Conservation (phyloP, 805 yeast genomes). For the Metschnikowia dekortorum region DNA sequence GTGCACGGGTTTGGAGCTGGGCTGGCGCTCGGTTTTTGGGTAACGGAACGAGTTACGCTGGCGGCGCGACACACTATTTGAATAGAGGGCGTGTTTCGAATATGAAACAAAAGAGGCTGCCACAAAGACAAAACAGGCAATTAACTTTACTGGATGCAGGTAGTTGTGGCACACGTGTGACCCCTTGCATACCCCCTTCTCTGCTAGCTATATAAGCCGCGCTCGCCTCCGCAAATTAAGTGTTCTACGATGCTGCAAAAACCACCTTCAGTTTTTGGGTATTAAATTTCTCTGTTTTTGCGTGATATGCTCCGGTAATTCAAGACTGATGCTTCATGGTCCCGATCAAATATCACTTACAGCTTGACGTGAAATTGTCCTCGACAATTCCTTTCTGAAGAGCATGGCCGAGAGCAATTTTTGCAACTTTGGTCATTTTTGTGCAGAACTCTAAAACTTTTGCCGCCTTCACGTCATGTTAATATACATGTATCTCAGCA, state of each 20-base stretch:
- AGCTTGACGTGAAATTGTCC: no score
- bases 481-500: no score
- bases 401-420: no score
- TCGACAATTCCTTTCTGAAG: no score
- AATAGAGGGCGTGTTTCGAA: not conserved
- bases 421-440: no score
- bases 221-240: not conserved
- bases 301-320: no score
- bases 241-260: not conserved
- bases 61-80: not conserved
- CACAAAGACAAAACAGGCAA: not conserved
- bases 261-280: not conserved
- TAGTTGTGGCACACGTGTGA: not conserved
- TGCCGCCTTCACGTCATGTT: no score
- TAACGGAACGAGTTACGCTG: not conserved
- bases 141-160: not conserved
- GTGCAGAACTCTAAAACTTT: no score
- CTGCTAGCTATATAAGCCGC: no score
- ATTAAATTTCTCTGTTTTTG: no score
- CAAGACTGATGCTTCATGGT: no score
- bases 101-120: not conserved
- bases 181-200: not conserved
- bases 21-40: not conserved
- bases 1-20: not conserved
- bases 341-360: no score